Conservation (phyloP, 164 flowering plant genomes). For the Platanus orientalis region DNA sequence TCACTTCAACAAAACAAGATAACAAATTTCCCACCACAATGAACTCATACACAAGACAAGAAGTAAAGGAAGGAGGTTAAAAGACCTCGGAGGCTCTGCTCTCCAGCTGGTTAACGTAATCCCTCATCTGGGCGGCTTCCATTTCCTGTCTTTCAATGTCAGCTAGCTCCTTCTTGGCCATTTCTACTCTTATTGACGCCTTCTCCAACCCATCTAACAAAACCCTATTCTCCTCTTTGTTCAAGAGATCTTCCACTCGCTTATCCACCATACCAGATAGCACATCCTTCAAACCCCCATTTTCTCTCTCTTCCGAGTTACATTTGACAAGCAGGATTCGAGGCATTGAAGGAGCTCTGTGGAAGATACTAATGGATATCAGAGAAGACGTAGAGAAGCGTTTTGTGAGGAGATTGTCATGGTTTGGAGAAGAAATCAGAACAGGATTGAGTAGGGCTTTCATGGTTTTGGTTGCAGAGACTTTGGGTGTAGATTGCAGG, state of each 20-base stretch:
- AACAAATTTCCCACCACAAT: neutral
- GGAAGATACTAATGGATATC: conserved; percentile 6
- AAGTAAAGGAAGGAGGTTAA: neutral
- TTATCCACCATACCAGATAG: conserved; percentile 61
- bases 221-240: conserved; percentile 63
- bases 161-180: conserved; percentile 65
- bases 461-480: conserved; percentile 11
- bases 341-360: conserved; percentile 6
- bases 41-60: neutral
- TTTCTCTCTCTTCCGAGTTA: conserved; percentile 27
- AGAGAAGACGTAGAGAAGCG: neutral
- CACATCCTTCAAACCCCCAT: conserved; percentile 41
- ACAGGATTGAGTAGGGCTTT: conserved; percentile 8
- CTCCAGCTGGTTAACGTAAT: conserved; percentile 55
- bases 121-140: conserved; percentile 50
- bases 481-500: neutral
- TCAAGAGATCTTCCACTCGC: conserved; percentile 64
- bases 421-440: neutral
- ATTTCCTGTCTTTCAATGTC: conserved; percentile 63
- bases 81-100: conserved; percentile 63
- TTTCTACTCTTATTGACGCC: conserved; percentile 67
- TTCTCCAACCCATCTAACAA: conserved; percentile 70
- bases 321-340: conserved; percentile 27
- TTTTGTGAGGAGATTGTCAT: conserved; percentile 4
- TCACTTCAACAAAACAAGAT: neutral